Evolutionary conservation across 2,329 filamentous ascomycete species (phyloP), one percentile per base, ranked within the genome.

Genomic region (Neonectria magnoliae): DNA sequence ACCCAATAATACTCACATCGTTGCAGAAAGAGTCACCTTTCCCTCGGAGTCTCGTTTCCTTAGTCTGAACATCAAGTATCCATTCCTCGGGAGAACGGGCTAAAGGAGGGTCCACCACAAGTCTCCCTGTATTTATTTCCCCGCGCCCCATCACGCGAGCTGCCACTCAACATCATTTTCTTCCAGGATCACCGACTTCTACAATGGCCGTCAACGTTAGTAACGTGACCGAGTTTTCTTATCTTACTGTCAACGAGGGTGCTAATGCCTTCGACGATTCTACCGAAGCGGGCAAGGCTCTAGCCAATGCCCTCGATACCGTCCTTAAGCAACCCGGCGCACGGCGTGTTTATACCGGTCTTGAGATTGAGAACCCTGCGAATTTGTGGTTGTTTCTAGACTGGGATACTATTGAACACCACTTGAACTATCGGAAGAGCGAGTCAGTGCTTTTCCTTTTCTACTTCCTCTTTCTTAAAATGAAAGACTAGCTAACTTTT

Each of bases 381-480:
- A 72, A 62, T 1, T 3, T 72, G 1, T 75, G 74, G 74, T 7
- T 72, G 1, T 74, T 76, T 14, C 29, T 76, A 4, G 74, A 76
- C 16, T 73, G 72, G 75, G 68, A 76, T 18, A 66, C 36, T 2
- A 8, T 69, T 0, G 65, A 73, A 0, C 59, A 71, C 22, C 73
- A 73, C 33, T 2, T 55, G 3, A 63, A 66, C 1, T 74, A 73
- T 8, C 59, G 62, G 2, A 66, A 69, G 27, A 63, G 41, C 16
- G 51, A 68, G 73, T 73, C 3, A 60, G 25, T 70, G 62, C 5
- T 9, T 16, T 2, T 2, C 1, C 14, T 11, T 9, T 4, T 13
- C 4, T n/a, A 18, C 8, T 29, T 25, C 29, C 10, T 14, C 13
- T 38, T 36, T 14, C 3, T n/a, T 2, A n/a, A n/a, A n/a, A n/a